Conservation (phyloP, 768 basidiomycete genomes). For the Dentipellis fragilis region DNA sequence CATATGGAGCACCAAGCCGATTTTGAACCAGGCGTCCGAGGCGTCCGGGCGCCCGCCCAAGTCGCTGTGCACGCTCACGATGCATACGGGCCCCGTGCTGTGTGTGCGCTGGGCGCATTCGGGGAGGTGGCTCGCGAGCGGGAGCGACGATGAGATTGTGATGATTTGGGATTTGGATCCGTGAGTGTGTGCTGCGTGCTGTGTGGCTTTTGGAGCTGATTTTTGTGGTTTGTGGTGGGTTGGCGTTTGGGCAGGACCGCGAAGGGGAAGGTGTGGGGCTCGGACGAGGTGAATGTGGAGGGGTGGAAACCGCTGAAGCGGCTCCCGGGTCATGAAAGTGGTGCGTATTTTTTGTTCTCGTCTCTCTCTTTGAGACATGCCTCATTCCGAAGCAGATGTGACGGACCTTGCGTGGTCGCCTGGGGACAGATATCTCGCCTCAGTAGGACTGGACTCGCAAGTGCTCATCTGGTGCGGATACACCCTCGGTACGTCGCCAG, state of each 20-base stretch:
- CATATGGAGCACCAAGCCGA: constrained; percentile 95
- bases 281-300: constrained; percentile 92
- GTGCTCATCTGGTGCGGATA: constrained; percentile 92
- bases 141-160: constrained; percentile 90
- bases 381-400: constrained; percentile 50
- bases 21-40: constrained; percentile 66
- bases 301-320: constrained; percentile 93
- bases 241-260: constrained; percentile 44
- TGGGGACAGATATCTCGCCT: constrained; percentile 85
- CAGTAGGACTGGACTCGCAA: constrained; percentile 85
- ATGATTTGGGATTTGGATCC: constrained; percentile 98
- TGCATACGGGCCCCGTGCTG: constrained; percentile 91
- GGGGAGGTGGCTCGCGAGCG: constrained; percentile 89
- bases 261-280: constrained; percentile 85
- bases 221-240: neutral
- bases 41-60: constrained; percentile 68
- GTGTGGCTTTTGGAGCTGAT: neutral
- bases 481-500: constrained; percentile 57
- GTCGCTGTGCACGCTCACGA: constrained; percentile 79
- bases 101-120: constrained; percentile 91
- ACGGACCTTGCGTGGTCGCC: constrained; percentile 94
- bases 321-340: constrained; percentile 89
- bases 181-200: constrained; percentile 39
- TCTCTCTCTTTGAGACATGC: neutral
- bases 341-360: constrained; percentile 30